phyloP scores from a whole-genome alignment of 495 filamentous ascomycete genomes.

The Glarea lozoyensis region DNA sequence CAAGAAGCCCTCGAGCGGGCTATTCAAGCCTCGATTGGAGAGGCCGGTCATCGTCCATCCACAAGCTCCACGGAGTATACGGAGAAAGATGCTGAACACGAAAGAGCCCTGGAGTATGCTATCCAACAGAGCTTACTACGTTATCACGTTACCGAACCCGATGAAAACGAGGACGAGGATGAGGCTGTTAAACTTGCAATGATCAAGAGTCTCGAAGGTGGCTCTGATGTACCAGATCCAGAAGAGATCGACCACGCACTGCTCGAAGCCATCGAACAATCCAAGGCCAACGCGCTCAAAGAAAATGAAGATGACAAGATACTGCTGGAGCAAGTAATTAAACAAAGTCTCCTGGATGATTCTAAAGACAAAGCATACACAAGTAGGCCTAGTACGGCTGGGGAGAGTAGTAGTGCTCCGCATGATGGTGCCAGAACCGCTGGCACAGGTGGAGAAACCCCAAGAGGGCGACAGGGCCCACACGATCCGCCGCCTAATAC shows the following conservation, averaged over 20 bases:
- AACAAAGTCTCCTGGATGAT: constrained; percentile 71
- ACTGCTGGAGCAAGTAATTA: constrained; percentile 68
- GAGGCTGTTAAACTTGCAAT: constrained; percentile 33
- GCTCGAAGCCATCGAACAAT: constrained; percentile 1
- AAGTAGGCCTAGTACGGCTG: constrained; percentile 64
- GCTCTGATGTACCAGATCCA: neutral
- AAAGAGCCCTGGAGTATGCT: constrained; percentile 48
- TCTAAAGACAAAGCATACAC: too few species aligned
- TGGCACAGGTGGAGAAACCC: constrained; percentile 10
- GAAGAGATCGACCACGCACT: constrained; percentile 2
- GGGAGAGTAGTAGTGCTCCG: constrained; percentile 75
- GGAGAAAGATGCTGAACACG: constrained; percentile 38
- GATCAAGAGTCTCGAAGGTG: constrained; percentile 14
- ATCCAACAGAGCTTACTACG: constrained; percentile 45
- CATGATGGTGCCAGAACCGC: constrained; percentile 52
- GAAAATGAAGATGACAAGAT: constrained; percentile 58
- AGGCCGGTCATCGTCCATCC: constrained; percentile 4
- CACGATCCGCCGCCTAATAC: constrained; percentile 3
- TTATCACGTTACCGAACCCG: constrained; percentile 20
- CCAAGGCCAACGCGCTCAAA: constrained; percentile 20
- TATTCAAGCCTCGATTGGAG: constrained; percentile 21
- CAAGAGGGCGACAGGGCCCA: constrained; percentile 6
- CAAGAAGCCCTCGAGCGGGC: constrained; percentile 26
- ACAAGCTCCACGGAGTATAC: neutral
- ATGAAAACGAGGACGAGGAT: constrained; percentile 34